Evolutionary conservation across 31 red algal genomes (phyloP).

Genomic region (Porphyra umbilicalis): DNA sequence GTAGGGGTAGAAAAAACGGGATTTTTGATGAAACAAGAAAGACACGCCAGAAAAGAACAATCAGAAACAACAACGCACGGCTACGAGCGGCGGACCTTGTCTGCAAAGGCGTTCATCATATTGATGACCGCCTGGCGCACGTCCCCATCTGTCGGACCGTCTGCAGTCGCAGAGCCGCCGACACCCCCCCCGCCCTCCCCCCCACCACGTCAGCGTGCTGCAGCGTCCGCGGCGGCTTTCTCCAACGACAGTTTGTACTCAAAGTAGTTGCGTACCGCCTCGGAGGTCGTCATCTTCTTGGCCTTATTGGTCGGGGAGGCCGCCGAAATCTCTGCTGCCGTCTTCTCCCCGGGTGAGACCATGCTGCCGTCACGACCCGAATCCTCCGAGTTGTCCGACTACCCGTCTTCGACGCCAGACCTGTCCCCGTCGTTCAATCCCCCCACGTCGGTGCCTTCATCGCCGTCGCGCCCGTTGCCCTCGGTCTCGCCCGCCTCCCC

Average conservation of each 20-base stretch:
- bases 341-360: not conserved
- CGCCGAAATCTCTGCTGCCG: not conserved
- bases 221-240: no score
- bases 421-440: not conserved
- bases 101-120: not conserved
- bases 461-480: no score
- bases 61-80: not conserved
- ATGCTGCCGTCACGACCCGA: not conserved
- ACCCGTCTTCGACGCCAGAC: not conserved
- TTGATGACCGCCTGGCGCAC: not conserved
- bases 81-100: not conserved
- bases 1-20: not conserved
- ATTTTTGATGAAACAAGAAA: not conserved
- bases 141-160: no score
- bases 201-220: no score
- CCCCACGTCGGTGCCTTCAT: not conserved
- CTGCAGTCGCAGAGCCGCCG: no score
- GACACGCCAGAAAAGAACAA: not conserved
- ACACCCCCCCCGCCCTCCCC: no score
- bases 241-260: not conserved
- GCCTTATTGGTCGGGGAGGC: not conserved
- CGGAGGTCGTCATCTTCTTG: not conserved
- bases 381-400: not conserved
- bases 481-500: no score
- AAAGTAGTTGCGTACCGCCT: not conserved